Conservation (phyloP, 2,329 filamentous ascomycete species). For the Xylariaceae sp. region DNA sequence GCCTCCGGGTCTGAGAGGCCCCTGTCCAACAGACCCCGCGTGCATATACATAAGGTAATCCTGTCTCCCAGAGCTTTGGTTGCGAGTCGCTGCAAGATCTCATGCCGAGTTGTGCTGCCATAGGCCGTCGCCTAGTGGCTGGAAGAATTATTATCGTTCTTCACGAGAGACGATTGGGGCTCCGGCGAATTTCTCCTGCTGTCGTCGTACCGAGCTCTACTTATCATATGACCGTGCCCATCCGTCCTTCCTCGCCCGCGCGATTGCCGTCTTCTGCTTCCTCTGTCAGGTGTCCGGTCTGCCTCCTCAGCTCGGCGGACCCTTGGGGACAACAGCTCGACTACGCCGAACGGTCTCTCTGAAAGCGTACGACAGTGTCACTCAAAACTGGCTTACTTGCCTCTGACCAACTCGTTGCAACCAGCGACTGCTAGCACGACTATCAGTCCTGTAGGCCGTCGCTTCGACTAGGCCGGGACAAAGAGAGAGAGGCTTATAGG, state of each 20-base stretch:
- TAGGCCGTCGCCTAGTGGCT: slow-evolving; percentile 22
- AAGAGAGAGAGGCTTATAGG: too few species aligned
- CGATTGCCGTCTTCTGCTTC: neutral
- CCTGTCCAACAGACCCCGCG: neutral
- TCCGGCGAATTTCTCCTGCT: too few species aligned
- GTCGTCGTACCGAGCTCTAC: slow-evolving; percentile 6
- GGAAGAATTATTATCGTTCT: slow-evolving; percentile 21
- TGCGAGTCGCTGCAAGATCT: slow-evolving; percentile 7
- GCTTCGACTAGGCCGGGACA: too few species aligned
- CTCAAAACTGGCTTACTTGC: too few species aligned
- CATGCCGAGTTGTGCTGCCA: slow-evolving; percentile 12
- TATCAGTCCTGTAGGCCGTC: too few species aligned
- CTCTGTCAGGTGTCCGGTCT: neutral
- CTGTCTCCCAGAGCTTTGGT: slow-evolving; percentile 1
- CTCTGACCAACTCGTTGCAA: too few species aligned
- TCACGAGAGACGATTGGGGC: slow-evolving; percentile 5
- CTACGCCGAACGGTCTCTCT: too few species aligned
- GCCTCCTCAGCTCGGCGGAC: too few species aligned
- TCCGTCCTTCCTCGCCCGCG: slow-evolving; percentile 1
- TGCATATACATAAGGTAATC: too few species aligned
- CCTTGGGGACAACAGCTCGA: too few species aligned
- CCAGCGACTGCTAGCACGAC: too few species aligned
- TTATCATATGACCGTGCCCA: slow-evolving; percentile 3
- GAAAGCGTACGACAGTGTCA: too few species aligned
- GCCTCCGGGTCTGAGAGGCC: neutral